A percentile compares a stretch with the other conserved stretches of the same genome.
Conservation (phyloP, 306 rosid genomes). For the Glycine tomentella region DNA sequence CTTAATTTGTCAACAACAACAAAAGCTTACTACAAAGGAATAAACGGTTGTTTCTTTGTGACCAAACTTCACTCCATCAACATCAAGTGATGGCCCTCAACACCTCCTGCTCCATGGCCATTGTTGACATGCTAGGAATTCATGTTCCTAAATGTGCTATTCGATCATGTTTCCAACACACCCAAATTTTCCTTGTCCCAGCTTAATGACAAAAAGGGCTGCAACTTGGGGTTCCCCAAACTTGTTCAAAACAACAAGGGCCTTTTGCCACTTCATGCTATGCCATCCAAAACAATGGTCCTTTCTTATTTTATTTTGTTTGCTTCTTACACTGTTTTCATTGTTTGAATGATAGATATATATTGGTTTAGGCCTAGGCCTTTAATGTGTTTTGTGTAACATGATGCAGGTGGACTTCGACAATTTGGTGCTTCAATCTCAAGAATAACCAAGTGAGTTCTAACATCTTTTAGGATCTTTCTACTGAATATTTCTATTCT, state of each 20-base stretch:
- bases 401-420: conserved; percentile 57
- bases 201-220: conserved; percentile 13
- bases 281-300: conserved; percentile 61
- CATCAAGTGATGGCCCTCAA: conserved; percentile 55
- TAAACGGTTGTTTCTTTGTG: neutral
- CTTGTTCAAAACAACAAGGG: conserved; percentile 50
- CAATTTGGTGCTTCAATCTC: conserved; percentile 34
- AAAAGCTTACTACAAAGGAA: neutral
- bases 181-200: conserved; percentile 40
- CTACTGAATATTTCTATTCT: neutral
- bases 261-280: conserved; percentile 46
- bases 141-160: neutral
- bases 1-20: neutral
- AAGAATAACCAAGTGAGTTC: conserved; percentile 48
- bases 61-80: neutral
- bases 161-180: conserved; percentile 9
- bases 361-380: neutral
- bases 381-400: neutral
- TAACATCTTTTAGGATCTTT: neutral
- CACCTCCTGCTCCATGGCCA: conserved; percentile 46
- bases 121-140: neutral
- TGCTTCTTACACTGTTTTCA: neutral
- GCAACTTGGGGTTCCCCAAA: conserved; percentile 53
- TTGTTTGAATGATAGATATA: neutral
- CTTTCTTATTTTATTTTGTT: neutral